Evolutionary conservation across 2,329 filamentous ascomycete genomes (phyloP).

Genomic region (Pezicula radicicola): DNA sequence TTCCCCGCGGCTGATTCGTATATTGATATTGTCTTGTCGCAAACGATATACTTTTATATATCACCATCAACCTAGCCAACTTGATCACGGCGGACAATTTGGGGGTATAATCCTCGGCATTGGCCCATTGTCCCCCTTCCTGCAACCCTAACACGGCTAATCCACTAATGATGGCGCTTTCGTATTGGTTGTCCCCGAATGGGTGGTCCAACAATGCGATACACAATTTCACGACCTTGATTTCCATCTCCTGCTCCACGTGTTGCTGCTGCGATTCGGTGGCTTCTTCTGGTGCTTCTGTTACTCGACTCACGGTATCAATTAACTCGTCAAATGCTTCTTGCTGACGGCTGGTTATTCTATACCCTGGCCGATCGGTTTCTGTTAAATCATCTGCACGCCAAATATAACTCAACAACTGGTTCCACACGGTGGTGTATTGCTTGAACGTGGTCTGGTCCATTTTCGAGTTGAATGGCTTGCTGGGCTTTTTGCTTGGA

Average conservation of each 20-base stretch:
- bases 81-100: conserved; percentile 10
- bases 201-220: conserved; percentile 8
- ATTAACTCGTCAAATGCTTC: background rate
- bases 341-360: background rate
- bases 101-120: conserved; percentile 7
- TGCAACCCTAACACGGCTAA: conserved; percentile 9
- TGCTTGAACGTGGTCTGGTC: background rate
- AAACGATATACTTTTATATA: too few relatives aligned
- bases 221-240: conserved; percentile 8
- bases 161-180: conserved; percentile 12
- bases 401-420: conserved; percentile 3
- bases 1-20: too few relatives aligned
- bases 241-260: too few relatives aligned
- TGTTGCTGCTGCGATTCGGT: too few relatives aligned
- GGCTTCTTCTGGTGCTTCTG: too few relatives aligned
- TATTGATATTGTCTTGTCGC: too few relatives aligned
- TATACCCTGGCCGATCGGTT: background rate
- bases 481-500: background rate
- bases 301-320: too few relatives aligned
- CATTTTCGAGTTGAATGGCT: background rate
- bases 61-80: conserved; percentile 10
- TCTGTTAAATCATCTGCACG: background rate
- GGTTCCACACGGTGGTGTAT: background rate
- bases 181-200: conserved; percentile 11
- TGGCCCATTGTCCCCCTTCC: conserved; percentile 3